Base-by-base conservation (phyloP, 148 eudicot genomes). In the Heliosperma pusillum region DNA sequence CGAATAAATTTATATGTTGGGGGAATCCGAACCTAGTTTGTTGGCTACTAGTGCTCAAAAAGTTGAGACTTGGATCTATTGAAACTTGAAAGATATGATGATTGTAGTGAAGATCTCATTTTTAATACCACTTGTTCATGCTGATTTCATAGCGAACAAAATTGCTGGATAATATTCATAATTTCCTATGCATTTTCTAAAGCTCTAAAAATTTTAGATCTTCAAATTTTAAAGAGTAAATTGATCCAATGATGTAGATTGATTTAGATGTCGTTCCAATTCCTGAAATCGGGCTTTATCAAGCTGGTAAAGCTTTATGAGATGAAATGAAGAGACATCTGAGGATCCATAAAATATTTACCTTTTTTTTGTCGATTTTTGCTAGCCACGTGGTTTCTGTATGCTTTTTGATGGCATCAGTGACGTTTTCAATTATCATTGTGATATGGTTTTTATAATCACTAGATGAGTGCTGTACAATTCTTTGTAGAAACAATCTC, bases 321-420 rank as follows among this genome's bases (percentile, higher is more conserved):
- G 85, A 16, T 70, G 85, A 83, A 55, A 69, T 50, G 78, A 79
- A 83, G 78, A 73, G 80, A 83, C 80, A 73, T 73, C 80, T 83
- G 85, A 79, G 82, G 85, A 79, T 83, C 78, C 11, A 40, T 68
- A 50, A 36, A 36, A 4, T 19, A 65, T 72, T 27, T 64, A n/a
- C 7, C 11, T 60, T 33, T 75, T 33, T 75, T 26, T 45, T 9
- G 59, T 15, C 45, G 17, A 30, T 71, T 56, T 19, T 10, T 12
- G 26, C 5, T 21, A 12, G 45, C 22, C 16, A 21, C 22, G 24
- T 44, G 71, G 56, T 22, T 26, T 22, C 16, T 4, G 56, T 45
- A 44, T 69, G 53, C 8, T 4, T 67, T 67, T 9, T 44, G 29
- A 13, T 21, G 30, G 26, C 47, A 30, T 45, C 25, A 40, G 29